phyloP scores from a whole-genome alignment of 257 asterid genomes.

The Solanum paucissectum region DNA sequence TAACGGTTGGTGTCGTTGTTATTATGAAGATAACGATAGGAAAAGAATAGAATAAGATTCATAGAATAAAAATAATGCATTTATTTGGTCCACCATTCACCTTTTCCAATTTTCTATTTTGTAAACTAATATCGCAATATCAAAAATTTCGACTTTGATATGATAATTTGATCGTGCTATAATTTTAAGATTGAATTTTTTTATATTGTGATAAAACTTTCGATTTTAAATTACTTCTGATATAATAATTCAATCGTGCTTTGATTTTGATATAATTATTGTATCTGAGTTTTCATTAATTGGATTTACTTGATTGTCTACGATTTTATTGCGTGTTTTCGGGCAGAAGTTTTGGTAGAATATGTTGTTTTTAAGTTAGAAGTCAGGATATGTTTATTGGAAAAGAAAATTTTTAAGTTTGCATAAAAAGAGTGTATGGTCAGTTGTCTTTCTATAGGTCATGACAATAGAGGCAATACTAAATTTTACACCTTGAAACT shows the following conservation, averaged over 20 bases:
- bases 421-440: not conserved
- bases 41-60: not conserved
- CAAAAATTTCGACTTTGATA: too few species aligned
- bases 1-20: not conserved
- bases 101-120: not conserved
- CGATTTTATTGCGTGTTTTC: not conserved
- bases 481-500: not conserved
- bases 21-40: not conserved
- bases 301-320: not conserved
- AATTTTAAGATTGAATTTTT: not conserved
- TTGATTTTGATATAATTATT: not conserved
- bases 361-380: not conserved
- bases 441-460: not conserved
- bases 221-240: too few species aligned
- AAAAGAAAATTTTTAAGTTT: not conserved
- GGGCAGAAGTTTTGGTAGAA: too few species aligned
- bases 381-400: not conserved
- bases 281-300: too few species aligned
- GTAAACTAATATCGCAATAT: not conserved
- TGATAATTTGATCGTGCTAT: not conserved
- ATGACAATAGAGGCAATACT: not conserved
- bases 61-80: not conserved
- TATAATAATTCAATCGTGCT: too few species aligned
- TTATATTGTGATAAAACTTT: too few species aligned
- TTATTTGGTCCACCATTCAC: not conserved